Conservation (phyloP, 768 basidiomycete species). For the Phanerochaete sordida region DNA sequence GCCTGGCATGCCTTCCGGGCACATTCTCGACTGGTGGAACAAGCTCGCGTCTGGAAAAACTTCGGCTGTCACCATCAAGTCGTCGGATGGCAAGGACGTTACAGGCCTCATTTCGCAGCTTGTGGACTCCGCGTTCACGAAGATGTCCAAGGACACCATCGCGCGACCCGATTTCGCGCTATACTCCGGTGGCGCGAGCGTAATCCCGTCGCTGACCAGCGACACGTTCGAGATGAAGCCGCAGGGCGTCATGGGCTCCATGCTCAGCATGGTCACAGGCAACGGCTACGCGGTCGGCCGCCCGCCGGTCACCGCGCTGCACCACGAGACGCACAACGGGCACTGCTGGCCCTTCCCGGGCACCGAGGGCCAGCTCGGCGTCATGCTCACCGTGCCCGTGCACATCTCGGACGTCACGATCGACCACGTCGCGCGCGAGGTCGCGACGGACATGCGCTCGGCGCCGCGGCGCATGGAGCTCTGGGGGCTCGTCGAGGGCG, state of each 20-base stretch:
- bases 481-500: constrained; percentile 85
- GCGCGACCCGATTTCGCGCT: constrained; percentile 84
- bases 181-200: constrained; percentile 73
- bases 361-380: constrained; percentile 73
- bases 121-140: constrained; percentile 71
- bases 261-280: constrained; percentile 59
- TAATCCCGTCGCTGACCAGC: constrained; percentile 82
- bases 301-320: constrained; percentile 83
- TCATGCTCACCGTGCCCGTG: constrained; percentile 64
- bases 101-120: constrained; percentile 69
- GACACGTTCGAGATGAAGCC: constrained; percentile 70
- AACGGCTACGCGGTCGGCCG: constrained; percentile 64
- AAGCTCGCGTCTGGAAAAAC: constrained; percentile 46
- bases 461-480: constrained; percentile 88
- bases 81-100: constrained; percentile 70
- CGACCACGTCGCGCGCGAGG: constrained; percentile 83
- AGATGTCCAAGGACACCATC: constrained; percentile 72
- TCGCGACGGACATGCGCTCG: constrained; percentile 75
- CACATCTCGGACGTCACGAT: constrained; percentile 68
- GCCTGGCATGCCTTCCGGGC: not conserved
- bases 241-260: constrained; percentile 40
- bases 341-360: constrained; percentile 94
- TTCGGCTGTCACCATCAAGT: constrained; percentile 56
- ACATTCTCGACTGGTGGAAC: constrained; percentile 54
- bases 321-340: constrained; percentile 79